Base-by-base conservation (phyloP, 306 rosid genomes). In the Hippophae rhamnoides region DNA sequence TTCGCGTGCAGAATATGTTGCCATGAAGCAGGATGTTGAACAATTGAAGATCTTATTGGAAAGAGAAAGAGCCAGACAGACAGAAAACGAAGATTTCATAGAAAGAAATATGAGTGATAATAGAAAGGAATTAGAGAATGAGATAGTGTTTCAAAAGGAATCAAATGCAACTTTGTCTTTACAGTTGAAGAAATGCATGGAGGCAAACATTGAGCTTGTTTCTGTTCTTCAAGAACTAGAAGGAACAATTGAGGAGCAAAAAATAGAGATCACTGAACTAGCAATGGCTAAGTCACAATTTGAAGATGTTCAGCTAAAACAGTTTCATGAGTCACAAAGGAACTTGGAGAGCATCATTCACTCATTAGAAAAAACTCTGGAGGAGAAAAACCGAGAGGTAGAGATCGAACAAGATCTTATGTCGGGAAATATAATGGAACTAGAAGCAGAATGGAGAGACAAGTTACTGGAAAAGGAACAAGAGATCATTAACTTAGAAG, bases 211-310 rank as follows among this genome's bases (percentile, higher is more conserved):
- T 57, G 86, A 85, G 76, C 80, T 85, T 59, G 77, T 85, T 72
- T 74, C 84, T 75, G 67, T 77, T 80, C 84, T 85, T 59, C 81
- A 74, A 59, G 87, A 84, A 60, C 74, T 79, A 54, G 88, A 79
- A 72, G 78, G 69, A 60, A 81, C 81, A 54, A 69, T 82, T 51
- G 77, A 82, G 58, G 74, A 75, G 69, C 88, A 77, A 78, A 76
- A 72, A 69, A 9, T 46, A 41, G 88, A 79, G 74, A 72, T 77
- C 6, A 62, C 67, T 57, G 75, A 63, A 40, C 81, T 82, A 66
- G 70, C 86, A 57, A 57, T 47, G 68, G 60, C 57, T 8, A 68
- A 66, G 57, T 56, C 44, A 8, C 62, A 12, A 14, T 67, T 61
- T 64, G 73, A 76, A 61, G 52, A 76, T 66, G 58, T 57, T 38